These are phyloP conservation scores for Phialemoniopsis sp. DNA, from an alignment of 2,329 filamentous ascomycete genomes.

Conservation along the genomic window DNA sequence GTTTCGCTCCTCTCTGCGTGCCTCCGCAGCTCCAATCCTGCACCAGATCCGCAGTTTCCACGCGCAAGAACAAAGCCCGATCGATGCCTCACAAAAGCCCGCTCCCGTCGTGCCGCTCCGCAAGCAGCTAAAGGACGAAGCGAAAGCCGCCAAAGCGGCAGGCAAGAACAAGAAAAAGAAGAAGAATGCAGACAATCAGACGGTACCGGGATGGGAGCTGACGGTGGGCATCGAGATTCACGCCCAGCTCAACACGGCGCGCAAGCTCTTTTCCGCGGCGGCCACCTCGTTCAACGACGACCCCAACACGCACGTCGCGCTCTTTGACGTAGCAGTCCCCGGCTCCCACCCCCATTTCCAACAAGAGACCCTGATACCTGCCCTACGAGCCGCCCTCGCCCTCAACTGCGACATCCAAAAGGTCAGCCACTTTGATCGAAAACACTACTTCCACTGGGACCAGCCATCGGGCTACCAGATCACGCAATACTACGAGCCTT, in stretches of 20 bases:
- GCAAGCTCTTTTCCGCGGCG: slow-evolving; percentile 84
- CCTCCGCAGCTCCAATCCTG: background rate
- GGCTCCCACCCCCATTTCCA: slow-evolving; percentile 88
- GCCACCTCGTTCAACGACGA: slow-evolving; percentile 57
- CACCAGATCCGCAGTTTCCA: background rate
- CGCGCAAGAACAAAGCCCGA: background rate
- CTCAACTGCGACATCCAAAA: slow-evolving; percentile 75
- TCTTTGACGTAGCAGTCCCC: slow-evolving; percentile 86
- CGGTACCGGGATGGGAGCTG: slow-evolving; percentile 75
- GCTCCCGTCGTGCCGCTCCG: slow-evolving; percentile 48
- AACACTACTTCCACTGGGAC: slow-evolving; percentile 99
- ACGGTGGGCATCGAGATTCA: slow-evolving; percentile 97
- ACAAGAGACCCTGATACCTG: slow-evolving; percentile 76
- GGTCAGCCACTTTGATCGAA: slow-evolving; percentile 84
- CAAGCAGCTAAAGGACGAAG: slow-evolving; percentile 69
- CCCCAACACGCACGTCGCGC: slow-evolving; percentile 83
- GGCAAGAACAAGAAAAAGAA: slow-evolving; percentile 40
- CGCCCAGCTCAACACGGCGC: slow-evolving; percentile 84
- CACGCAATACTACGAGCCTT: slow-evolving; percentile 84
- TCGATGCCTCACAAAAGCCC: slow-evolving; percentile 3
- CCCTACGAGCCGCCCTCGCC: slow-evolving; percentile 83
- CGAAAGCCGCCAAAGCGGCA: slow-evolving; percentile 40
- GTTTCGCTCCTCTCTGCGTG: too few species aligned
- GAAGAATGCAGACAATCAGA: slow-evolving; percentile 42
- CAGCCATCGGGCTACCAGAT: slow-evolving; percentile 97